Conservation (phyloP, 2,329 filamentous ascomycete genomes). For the Davidsoniella eucalypti region DNA sequence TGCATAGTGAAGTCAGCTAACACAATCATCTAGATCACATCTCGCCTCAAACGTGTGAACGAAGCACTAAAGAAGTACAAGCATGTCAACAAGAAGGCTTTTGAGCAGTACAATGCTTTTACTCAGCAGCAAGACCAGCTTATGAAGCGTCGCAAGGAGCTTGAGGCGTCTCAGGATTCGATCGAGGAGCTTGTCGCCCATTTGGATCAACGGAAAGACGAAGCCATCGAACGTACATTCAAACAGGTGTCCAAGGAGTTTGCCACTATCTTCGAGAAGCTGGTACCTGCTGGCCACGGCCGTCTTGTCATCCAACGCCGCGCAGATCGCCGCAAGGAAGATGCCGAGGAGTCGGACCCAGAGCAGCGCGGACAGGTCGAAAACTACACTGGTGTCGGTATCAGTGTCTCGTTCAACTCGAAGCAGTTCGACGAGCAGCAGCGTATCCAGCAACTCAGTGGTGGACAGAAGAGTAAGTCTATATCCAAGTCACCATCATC, state of each 20-base stretch:
- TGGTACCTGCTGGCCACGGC: slow-evolving; percentile 86
- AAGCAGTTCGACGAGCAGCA: slow-evolving; percentile 93
- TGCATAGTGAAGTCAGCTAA: neutral
- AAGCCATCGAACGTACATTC: slow-evolving; percentile 96
- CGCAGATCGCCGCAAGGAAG: slow-evolving; percentile 49
- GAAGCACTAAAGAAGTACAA: slow-evolving; percentile 91
- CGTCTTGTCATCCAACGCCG: slow-evolving; percentile 84
- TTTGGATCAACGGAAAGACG: slow-evolving; percentile 88
- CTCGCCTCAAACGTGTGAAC: slow-evolving; percentile 73
- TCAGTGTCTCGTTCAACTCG: slow-evolving; percentile 96
- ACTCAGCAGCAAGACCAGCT: slow-evolving; percentile 81
- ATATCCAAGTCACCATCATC: neutral
- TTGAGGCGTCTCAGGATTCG: slow-evolving; percentile 69
- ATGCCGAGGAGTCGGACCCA: slow-evolving; percentile 49
- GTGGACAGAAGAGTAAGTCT: slow-evolving; percentile 87
- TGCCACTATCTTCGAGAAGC: slow-evolving; percentile 78
- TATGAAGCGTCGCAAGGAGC: slow-evolving; percentile 67
- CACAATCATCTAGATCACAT: slow-evolving; percentile 31
- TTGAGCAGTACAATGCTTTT: slow-evolving; percentile 97
- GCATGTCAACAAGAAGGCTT: slow-evolving; percentile 98
- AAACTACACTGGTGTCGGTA: slow-evolving; percentile 91
- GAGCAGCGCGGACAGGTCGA: slow-evolving; percentile 61
- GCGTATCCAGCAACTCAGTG: slow-evolving; percentile 89
- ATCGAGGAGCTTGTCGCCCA: slow-evolving; percentile 88
- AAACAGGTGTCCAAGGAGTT: slow-evolving; percentile 95